Conservation (phyloP, 1,284 basidiomycete species). For the Hemileia vastatrix region DNA sequence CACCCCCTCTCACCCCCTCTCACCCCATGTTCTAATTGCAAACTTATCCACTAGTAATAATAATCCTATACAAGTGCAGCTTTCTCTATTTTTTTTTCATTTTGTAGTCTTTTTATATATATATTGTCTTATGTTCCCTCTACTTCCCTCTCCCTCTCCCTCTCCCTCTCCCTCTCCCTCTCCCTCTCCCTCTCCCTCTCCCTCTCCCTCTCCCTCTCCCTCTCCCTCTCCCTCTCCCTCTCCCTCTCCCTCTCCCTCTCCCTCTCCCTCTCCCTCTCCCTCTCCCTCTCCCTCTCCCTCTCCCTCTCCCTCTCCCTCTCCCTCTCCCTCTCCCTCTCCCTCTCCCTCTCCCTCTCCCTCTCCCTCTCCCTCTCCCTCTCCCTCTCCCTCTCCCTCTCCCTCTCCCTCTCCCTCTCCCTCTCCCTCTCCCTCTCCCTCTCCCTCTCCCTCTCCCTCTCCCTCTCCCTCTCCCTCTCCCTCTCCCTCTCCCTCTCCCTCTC, state of each 20-base stretch:
- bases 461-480: too few relatives aligned
- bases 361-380: neutral
- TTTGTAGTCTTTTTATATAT: neutral
- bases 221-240: neutral
- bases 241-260: neutral
- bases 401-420: slow-evolving; percentile 4
- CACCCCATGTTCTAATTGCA: too few relatives aligned
- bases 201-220: neutral
- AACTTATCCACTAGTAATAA: neutral
- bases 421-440: neutral
- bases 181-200: neutral
- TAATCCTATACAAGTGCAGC: too few relatives aligned
- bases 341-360: neutral
- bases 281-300: neutral
- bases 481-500: too few relatives aligned
- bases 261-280: neutral
- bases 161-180: neutral
- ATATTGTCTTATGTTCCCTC: neutral
- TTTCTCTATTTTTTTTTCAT: too few relatives aligned
- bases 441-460: neutral
- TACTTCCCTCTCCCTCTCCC: neutral
- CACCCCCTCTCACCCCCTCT: too few relatives aligned
- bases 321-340: neutral
- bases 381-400: neutral
- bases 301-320: neutral